Evolutionary conservation across 2,329 filamentous ascomycete genomes (phyloP).

Genomic region (Akanthomyces muscarius): DNA sequence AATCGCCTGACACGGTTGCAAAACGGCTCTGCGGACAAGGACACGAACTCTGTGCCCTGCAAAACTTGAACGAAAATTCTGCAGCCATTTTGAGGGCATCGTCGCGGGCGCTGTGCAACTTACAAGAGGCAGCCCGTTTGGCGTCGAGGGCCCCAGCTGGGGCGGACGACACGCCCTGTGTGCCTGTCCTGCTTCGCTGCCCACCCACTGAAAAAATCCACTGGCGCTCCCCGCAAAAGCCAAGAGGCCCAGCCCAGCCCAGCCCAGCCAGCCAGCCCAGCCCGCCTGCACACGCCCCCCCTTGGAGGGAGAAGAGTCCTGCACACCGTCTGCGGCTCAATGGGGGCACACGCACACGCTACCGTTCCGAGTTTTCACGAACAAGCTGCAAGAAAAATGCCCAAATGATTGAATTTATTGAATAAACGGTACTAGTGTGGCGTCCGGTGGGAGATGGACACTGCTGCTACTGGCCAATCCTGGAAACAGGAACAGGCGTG

Average conservation of each 20-base stretch:
- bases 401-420: background rate
- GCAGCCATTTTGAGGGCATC: background rate
- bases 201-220: background rate
- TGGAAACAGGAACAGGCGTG: background rate
- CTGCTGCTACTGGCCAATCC: background rate
- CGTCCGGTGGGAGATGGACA: background rate
- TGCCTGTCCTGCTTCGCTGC: background rate
- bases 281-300: slow-evolving; percentile 1
- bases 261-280: background rate
- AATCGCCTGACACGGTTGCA: background rate
- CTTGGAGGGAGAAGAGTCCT: background rate
- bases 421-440: slow-evolving; percentile 1
- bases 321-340: background rate
- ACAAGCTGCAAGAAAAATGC: background rate
- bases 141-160: background rate
- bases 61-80: slow-evolving; percentile 13
- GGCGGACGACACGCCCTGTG: background rate
- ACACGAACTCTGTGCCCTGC: no score
- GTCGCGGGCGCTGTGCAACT: background rate
- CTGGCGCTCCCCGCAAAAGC: slow-evolving; percentile 14
- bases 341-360: background rate
- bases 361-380: slow-evolving; percentile 17
- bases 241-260: background rate
- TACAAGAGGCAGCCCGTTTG: background rate
- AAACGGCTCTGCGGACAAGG: background rate